Conservation (phyloP, 2,329 filamentous ascomycete species). For the Paecilomyces sp. region DNA sequence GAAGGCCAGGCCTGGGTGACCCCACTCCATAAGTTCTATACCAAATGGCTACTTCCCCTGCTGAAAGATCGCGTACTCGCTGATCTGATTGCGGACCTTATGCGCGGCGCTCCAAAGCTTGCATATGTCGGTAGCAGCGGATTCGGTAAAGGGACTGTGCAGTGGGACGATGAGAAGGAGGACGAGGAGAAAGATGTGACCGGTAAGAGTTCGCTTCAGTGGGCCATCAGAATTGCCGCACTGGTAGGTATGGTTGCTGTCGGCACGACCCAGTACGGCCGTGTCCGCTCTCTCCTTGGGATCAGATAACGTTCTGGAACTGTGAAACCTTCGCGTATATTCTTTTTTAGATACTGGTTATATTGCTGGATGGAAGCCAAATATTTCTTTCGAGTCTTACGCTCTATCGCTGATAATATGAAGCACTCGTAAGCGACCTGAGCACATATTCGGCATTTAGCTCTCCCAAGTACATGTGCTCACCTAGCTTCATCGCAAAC, state of each 20-base stretch:
- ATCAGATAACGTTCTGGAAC: background rate
- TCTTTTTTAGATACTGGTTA: background rate
- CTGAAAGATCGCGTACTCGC: background rate
- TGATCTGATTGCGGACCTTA: background rate
- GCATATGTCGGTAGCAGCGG: background rate
- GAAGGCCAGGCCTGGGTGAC: background rate
- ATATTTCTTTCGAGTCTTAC: background rate
- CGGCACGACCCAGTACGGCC: background rate
- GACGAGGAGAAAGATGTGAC: background rate
- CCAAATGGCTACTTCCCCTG: background rate
- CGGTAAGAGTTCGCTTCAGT: background rate
- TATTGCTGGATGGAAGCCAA: background rate
- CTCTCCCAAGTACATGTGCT: background rate
- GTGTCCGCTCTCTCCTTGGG: background rate
- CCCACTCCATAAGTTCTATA: background rate
- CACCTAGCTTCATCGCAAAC: background rate
- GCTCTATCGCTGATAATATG: background rate
- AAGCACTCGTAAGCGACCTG: background rate
- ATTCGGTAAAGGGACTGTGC: background rate
- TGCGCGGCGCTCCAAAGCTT: background rate
- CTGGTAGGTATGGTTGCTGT: background rate
- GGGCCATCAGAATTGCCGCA: background rate
- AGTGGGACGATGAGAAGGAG: background rate
- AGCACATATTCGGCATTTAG: background rate
- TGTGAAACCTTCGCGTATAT: background rate